Evolutionary conservation across 129 eudicot species (phyloP), one percentile per base, ranked within the genome.

Genomic region (Gnaphalium uliginosum): DNA sequence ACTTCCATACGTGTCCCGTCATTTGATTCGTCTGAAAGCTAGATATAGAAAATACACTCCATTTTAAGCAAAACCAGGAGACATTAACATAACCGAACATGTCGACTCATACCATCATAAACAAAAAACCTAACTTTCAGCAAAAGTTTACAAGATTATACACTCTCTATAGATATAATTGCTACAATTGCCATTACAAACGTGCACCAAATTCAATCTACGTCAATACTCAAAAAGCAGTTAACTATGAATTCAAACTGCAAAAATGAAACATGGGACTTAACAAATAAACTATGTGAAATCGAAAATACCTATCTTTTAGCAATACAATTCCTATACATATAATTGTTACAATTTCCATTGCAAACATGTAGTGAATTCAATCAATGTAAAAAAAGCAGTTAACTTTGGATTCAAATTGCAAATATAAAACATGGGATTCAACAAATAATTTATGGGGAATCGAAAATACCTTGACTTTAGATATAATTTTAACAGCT

Each of bases 401-500:
- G 27, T 18, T 70, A 6, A 18, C 14, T 50, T 24, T 18, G 17
- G 19, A 56, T 5, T 21, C 14, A 33, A 54, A 4, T 46, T 68
- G 57, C 10, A 67, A 4, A 3, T 21, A 19, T 46, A 8, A 67
- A 8, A 67, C 22, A 39, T 29, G 73, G 59, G 30, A 69, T 43
- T 27, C 51, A 15, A 69, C 23, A 23, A 22, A 74, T 62, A 15
- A 17, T 4, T 22, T 4, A 26, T 2, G n/a, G 14, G 30, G 5
- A 4, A 51, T 26, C 41, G 14, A 29, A 63, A 19, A 50, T 56
- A 92, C 98, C 98, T 93, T 90, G 27, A 84, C 76, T 85, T 93
- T 93, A 56, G 95, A 88, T 27, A 93, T 93, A 72, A 93, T 93
- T 66, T 93, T 93, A 33, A 93, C 95, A 21, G 98, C 98, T 9